phyloP scores from a whole-genome alignment of 208 protist genomes.

The Leishmania lainsoni region DNA sequence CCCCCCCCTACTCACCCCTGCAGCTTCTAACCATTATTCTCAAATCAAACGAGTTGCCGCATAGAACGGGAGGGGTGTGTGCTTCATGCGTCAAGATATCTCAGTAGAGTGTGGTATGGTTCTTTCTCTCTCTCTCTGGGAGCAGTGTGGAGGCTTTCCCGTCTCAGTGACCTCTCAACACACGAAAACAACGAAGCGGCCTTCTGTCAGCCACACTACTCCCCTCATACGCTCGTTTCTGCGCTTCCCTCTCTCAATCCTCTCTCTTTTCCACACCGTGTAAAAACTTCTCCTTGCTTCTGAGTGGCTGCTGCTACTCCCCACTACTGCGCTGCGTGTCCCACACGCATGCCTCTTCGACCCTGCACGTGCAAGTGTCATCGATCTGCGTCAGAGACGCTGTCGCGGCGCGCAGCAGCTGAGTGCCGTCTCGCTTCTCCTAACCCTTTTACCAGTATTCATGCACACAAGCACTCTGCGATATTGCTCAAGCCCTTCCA shows the following conservation, averaged over 20 bases:
- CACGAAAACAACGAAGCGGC: neutral
- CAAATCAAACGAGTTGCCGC: neutral
- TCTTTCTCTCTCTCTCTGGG: neutral
- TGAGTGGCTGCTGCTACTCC: neutral
- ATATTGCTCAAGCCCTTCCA: neutral
- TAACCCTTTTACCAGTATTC: neutral
- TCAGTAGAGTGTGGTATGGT: neutral
- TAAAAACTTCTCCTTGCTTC: neutral
- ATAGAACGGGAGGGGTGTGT: neutral
- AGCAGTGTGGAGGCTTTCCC: neutral
- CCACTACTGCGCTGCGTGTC: neutral
- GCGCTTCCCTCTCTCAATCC: neutral
- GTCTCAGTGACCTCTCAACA: neutral
- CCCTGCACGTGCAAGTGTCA: neutral
- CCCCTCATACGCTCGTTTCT: neutral
- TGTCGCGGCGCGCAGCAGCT: neutral
- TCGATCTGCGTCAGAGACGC: neutral
- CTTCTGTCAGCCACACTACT: neutral
- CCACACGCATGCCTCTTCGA: neutral
- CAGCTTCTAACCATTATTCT: neutral
- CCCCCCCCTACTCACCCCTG: neutral
- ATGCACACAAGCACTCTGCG: neutral
- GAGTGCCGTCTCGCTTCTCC: neutral
- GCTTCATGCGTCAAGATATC: neutral
- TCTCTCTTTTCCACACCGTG: neutral